Percentiles rank a stretch among this genome's conserved stretches.
Evolutionary conservation across 345 rosid species (phyloP).

Genomic region (Stellera chamaejasme): DNA sequence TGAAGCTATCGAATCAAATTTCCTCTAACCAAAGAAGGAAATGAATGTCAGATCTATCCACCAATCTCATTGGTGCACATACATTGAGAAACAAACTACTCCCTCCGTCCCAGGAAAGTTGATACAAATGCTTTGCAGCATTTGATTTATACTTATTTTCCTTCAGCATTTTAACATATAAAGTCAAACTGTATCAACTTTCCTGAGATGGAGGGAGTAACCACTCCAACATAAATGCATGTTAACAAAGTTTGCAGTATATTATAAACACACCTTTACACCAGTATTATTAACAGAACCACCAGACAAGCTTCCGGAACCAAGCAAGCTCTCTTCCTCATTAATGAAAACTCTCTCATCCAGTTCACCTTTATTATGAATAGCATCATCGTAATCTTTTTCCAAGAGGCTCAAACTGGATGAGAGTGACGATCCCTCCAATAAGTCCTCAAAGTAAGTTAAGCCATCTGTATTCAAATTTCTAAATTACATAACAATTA

Average conservation of each 20-base stretch:
- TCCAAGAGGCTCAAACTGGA: conserved; percentile 58
- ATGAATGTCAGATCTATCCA: background rate
- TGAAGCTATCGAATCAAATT: conserved; percentile 62
- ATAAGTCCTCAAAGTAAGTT: conserved; percentile 71
- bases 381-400: conserved; percentile 63
- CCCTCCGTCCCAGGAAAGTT: too few relatives aligned
- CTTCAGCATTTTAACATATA: background rate
- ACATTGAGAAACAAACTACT: too few relatives aligned
- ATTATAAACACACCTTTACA: conserved; percentile 38
- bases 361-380: conserved; percentile 52
- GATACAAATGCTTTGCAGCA: too few relatives aligned
- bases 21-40: conserved; percentile 38
- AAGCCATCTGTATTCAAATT: conserved; percentile 58
- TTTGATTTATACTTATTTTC: too few relatives aligned
- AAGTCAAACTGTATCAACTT: background rate
- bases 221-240: background rate
- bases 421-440: conserved; percentile 70
- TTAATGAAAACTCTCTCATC: conserved; percentile 84
- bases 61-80: too few relatives aligned
- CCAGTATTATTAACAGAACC: conserved; percentile 48
- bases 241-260: conserved; percentile 1
- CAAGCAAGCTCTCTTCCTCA: conserved; percentile 83
- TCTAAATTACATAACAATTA: conserved; percentile 10
- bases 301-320: conserved; percentile 60
- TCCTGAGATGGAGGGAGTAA: background rate